Base-by-base conservation (phyloP, 768 basidiomycete species). In the Podaxis rugospora region DNA sequence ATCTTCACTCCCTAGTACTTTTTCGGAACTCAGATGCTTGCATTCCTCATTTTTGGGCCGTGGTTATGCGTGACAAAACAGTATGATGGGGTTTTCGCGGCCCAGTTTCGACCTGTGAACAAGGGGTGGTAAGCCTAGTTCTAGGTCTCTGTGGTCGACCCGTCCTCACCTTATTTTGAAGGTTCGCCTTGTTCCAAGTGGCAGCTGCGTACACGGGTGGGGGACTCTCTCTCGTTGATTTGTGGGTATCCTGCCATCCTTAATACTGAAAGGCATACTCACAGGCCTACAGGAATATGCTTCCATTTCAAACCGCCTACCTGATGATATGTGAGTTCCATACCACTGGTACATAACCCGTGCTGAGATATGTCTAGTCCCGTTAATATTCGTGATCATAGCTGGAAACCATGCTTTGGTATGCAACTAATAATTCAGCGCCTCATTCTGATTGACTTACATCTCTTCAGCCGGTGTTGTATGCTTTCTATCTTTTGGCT, bases 381-480 rank as follows among this genome's bases (percentile, higher is more conserved):
- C 78, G 32, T 68, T 89, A 64, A 79, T 85, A 9, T 77, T 88
- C 39, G 75, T 81, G 13, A 89, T 92, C 61, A 72, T 92, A 32
- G 90, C 87, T 23, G 90, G 90, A 16, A 92, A 92, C 67, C 89
- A 88, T 63, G 89, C 87, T 0, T 76, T 88, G 70, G 88, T 89
- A 58, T 66, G 86, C 7, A 9, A 78, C 46, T 18, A 7, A 2
- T 4, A 7, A 3, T 21, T 54, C 21, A 39, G 11, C 35, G 13
- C 13, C 49, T 42, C 21, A 13, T 55, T 7, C n/a, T 59, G 42
- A 6, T 37, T 44, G 46, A 37, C 39, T 55, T 42, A 40, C 7
- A 35, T 14, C 14, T 6, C 46, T 13, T 9, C 27, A 46, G 37
- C 40, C 25, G 9, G 27, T 49, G 25, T 13, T 35, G 55, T 25